These are phyloP conservation scores for Citrus inodora DNA, from an alignment of 345 rosid genomes.

Conservation along the genomic window DNA sequence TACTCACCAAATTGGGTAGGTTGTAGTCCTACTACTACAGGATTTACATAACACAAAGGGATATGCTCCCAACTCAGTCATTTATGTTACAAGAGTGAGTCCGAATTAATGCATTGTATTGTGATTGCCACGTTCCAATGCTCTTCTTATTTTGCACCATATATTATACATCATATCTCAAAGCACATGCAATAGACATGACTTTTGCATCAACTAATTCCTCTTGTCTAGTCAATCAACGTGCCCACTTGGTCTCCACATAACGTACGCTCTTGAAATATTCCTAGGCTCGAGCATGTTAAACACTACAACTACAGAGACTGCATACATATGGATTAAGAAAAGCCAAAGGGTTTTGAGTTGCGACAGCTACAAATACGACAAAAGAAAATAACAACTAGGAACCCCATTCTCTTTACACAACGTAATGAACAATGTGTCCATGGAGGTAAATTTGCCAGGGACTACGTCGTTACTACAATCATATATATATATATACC, in stretches of 20 bases:
- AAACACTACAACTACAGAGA: neutral
- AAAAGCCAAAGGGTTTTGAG: neutral
- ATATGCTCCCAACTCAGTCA: neutral
- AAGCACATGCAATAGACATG: neutral
- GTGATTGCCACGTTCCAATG: too few relatives aligned
- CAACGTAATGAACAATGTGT: constrained; percentile 34
- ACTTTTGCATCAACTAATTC: neutral
- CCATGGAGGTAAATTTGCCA: constrained; percentile 30
- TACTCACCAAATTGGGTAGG: neutral
- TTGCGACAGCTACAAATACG: neutral
- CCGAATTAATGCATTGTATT: neutral
- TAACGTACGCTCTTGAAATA: constrained; percentile 32
- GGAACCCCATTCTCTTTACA: too few relatives aligned
- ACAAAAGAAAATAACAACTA: neutral
- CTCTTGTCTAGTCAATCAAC: constrained; percentile 30
- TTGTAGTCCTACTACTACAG: neutral
- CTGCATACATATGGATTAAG: neutral
- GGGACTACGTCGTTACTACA: constrained; percentile 23
- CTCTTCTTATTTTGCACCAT: too few relatives aligned
- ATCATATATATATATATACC: constrained; percentile 18
- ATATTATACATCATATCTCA: too few relatives aligned
- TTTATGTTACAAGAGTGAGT: neutral
- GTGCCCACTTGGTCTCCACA: constrained; percentile 45
- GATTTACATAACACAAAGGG: neutral
- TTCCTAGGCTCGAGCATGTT: constrained; percentile 35